phyloP scores from a whole-genome alignment of 208 protist species.

The Angomonas desouzai region DNA sequence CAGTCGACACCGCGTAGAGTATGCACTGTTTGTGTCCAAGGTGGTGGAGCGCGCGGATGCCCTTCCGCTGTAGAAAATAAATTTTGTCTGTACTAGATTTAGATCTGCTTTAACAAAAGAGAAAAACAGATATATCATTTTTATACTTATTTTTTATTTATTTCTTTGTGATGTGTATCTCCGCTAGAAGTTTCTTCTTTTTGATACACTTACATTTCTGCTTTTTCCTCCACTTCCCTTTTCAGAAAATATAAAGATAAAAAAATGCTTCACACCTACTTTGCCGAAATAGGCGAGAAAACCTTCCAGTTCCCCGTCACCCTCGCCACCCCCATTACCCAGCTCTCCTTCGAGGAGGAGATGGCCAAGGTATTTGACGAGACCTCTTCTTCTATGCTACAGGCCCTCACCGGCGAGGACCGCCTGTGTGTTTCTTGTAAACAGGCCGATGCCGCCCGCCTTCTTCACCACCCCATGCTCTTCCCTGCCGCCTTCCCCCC shows the following conservation, averaged over 20 bases:
- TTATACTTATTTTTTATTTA: constrained; percentile 5
- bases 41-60: not conserved
- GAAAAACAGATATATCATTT: not conserved
- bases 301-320: constrained; percentile 49
- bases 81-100: constrained; percentile 13
- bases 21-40: not conserved
- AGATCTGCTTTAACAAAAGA: too few relatives aligned
- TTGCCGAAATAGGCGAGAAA: constrained; percentile 48
- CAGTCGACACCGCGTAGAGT: not conserved
- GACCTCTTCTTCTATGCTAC: constrained; percentile 38
- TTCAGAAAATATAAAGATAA: not conserved
- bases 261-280: constrained; percentile 50
- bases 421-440: constrained; percentile 38
- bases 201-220: not conserved
- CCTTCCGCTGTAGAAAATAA: not conserved
- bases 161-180: too few relatives aligned
- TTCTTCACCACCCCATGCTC: constrained; percentile 61
- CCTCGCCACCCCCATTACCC: constrained; percentile 29
- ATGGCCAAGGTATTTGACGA: constrained; percentile 31
- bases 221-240: constrained; percentile 4
- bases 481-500: constrained; percentile 40
- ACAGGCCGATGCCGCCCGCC: constrained; percentile 26
- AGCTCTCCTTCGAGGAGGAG: constrained; percentile 30
- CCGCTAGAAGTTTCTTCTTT: too few relatives aligned
- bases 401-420: constrained; percentile 34